These are phyloP conservation scores for Mortierella sp. DNA, from an alignment of 371 early-diverging fungal genomes.

Conservation along the genomic window DNA sequence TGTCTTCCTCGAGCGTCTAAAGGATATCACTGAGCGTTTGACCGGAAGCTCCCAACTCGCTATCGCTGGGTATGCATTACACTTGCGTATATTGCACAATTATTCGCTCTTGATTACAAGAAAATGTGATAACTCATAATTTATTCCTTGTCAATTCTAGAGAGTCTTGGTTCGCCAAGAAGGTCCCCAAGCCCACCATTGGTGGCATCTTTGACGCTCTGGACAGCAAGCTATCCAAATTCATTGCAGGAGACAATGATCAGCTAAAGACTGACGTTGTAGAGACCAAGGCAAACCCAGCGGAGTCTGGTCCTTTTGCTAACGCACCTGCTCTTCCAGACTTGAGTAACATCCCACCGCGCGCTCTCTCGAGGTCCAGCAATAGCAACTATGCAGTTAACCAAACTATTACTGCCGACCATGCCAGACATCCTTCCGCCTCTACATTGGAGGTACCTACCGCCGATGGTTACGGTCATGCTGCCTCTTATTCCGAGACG, in stretches of 20 bases:
- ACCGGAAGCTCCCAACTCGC: slow-evolving; percentile 58
- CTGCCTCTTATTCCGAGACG: slow-evolving; percentile 8
- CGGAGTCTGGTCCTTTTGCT: slow-evolving; percentile 42
- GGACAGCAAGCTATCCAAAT: slow-evolving; percentile 79
- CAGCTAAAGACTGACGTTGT: slow-evolving; percentile 43
- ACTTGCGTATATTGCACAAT: slow-evolving; percentile 24
- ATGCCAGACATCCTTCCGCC: slow-evolving; percentile 31
- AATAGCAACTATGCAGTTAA: slow-evolving; percentile 19
- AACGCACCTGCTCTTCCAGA: slow-evolving; percentile 47
- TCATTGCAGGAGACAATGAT: slow-evolving; percentile 75
- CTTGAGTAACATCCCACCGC: slow-evolving; percentile 33
- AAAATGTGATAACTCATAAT: slow-evolving; percentile 32
- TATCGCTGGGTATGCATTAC: slow-evolving; percentile 60
- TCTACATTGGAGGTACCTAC: slow-evolving; percentile 30
- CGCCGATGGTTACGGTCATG: slow-evolving; percentile 19
- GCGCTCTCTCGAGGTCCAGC: slow-evolving; percentile 40
- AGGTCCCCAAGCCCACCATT: slow-evolving; percentile 70
- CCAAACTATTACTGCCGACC: slow-evolving; percentile 1
- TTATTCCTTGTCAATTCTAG: slow-evolving; percentile 5
- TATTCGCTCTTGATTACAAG: slow-evolving; percentile 28
- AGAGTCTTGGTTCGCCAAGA: slow-evolving; percentile 68
- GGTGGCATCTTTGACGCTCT: slow-evolving; percentile 77
- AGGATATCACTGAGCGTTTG: slow-evolving; percentile 64
- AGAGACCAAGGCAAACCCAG: slow-evolving; percentile 22
- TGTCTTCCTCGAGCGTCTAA: slow-evolving; percentile 72